Conservation (phyloP, 306 rosid species). For the Heteromeles arbutifolia region DNA sequence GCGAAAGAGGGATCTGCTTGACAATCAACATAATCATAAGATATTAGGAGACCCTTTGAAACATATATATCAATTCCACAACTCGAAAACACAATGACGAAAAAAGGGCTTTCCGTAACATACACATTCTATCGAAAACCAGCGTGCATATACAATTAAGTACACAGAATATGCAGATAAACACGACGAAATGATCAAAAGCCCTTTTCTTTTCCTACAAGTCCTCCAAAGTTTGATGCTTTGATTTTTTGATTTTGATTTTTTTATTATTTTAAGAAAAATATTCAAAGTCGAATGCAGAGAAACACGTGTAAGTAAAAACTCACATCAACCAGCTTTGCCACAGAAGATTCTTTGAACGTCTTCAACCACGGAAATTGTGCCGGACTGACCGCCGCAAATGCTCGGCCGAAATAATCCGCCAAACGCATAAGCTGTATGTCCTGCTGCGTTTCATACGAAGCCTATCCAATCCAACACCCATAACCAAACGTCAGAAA, state of each 20-base stretch:
- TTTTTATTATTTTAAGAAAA: neutral
- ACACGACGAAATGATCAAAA: neutral
- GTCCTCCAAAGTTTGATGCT: neutral
- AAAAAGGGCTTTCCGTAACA: neutral
- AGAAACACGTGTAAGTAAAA: neutral
- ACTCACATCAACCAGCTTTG: conserved; percentile 62
- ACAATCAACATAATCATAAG: neutral
- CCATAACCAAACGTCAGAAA: neutral
- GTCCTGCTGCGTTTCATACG: conserved; percentile 56
- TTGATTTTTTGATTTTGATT: neutral
- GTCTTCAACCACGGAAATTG: conserved; percentile 78
- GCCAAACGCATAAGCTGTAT: conserved; percentile 64
- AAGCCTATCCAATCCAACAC: conserved; percentile 31
- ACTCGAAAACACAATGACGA: neutral
- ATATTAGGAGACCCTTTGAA: neutral
- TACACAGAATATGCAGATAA: neutral
- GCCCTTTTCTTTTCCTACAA: neutral
- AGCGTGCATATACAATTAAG: conserved; percentile 5
- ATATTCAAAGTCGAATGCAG: neutral
- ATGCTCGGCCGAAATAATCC: conserved; percentile 69
- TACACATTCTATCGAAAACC: neutral
- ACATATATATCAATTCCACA: neutral
- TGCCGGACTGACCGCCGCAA: conserved; percentile 48
- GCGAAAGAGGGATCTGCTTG: conserved; percentile 57
- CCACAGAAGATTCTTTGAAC: conserved; percentile 57